A percentile compares a stretch with the other conserved stretches of the same genome.
Conservation (phyloP, 2,329 filamentous ascomycete species). For the Ascosphaera apis region DNA sequence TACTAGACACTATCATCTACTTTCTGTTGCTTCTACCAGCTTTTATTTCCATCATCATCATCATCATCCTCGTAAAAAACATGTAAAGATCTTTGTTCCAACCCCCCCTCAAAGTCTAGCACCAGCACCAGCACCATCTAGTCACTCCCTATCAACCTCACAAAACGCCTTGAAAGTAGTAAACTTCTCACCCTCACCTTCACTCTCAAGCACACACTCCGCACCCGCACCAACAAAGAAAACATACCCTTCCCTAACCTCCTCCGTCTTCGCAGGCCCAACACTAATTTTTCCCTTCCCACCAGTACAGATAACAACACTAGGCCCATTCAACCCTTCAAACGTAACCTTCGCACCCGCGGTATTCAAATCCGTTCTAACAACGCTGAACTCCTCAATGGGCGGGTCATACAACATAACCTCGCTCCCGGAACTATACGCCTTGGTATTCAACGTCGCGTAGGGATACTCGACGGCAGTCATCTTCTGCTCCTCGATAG, state of each 20-base stretch:
- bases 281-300: conserved; percentile 69
- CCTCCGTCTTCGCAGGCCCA: conserved; percentile 48
- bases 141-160: conserved; percentile 48
- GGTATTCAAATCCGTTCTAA: conserved; percentile 51
- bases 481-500: conserved; percentile 92
- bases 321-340: conserved; percentile 66
- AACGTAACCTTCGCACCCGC: conserved; percentile 65
- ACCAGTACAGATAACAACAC: conserved; percentile 73
- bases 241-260: conserved; percentile 49
- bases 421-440: conserved; percentile 54
- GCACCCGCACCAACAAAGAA: conserved; percentile 78
- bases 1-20: too few species aligned
- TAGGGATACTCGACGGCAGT: conserved; percentile 65
- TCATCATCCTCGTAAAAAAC: too few species aligned
- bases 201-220: conserved; percentile 53
- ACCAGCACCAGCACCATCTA: not conserved
- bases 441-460: conserved; percentile 54
- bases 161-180: conserved; percentile 88
- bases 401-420: conserved; percentile 74
- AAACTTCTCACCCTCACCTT: conserved; percentile 33
- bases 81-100: not conserved
- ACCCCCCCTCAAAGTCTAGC: not conserved
- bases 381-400: conserved; percentile 86
- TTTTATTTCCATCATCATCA: too few species aligned
- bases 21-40: too few species aligned